Percentiles rank a stretch among this genome's conserved stretches.
These are phyloP conservation scores for Wickerhamomyces sp. DNA, from an alignment of 1,139 yeast genomes.

Conservation along the genomic window DNA sequence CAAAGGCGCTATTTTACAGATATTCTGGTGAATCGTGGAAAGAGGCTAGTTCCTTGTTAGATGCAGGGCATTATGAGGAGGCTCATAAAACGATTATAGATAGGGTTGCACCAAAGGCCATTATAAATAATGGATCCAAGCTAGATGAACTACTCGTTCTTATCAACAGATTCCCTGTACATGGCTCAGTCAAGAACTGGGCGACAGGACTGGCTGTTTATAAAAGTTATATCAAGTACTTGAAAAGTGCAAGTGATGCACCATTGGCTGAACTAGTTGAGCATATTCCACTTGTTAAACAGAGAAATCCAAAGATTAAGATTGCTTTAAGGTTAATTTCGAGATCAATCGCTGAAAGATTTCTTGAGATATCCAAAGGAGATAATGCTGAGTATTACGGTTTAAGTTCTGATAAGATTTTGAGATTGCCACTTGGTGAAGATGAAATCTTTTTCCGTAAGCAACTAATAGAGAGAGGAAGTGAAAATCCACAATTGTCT, in stretches of 20 bases:
- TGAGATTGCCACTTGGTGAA: conserved; percentile 41
- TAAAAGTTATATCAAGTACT: conserved; percentile 36
- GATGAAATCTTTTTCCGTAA: conserved; percentile 33
- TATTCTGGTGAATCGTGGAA: conserved; percentile 47
- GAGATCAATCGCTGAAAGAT: conserved; percentile 40
- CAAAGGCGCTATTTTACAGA: conserved; percentile 46
- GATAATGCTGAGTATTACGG: conserved; percentile 15
- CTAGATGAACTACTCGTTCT: conserved; percentile 38
- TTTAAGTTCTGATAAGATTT: conserved; percentile 26
- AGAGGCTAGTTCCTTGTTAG: conserved; percentile 58
- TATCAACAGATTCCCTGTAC: conserved; percentile 43
- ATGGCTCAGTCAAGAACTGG: conserved; percentile 51
- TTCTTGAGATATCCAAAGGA: conserved; percentile 25
- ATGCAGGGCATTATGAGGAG: conserved; percentile 55
- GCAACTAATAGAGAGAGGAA: conserved; percentile 4
- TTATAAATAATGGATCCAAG: conserved; percentile 41
- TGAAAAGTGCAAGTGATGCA: conserved; percentile 21
- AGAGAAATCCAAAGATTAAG: conserved; percentile 30
- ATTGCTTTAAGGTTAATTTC: conserved; percentile 53
- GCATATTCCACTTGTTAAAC: conserved; percentile 39
- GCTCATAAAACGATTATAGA: conserved; percentile 59
- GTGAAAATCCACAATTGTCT: background rate
- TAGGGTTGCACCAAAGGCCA: conserved; percentile 65
- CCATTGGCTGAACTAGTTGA: conserved; percentile 37
- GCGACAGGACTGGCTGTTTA: conserved; percentile 54